These are phyloP conservation scores for Xylaria sp. DNA, from an alignment of 2,329 filamentous ascomycete genomes.

Conservation along the genomic window DNA sequence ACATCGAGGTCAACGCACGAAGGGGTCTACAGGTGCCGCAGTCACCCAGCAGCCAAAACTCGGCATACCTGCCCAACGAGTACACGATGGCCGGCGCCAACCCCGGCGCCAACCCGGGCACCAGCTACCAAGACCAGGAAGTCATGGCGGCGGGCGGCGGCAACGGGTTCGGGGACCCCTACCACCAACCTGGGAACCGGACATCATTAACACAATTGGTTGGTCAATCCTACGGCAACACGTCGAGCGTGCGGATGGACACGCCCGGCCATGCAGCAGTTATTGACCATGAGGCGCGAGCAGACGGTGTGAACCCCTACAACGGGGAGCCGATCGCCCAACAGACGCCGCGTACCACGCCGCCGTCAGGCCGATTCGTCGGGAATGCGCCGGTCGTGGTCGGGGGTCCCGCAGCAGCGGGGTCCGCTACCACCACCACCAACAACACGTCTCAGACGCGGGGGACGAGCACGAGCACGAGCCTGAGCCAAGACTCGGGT, in stretches of 20 bases:
- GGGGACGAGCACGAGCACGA: conserved; percentile 23
- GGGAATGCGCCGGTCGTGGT: conserved; percentile 27
- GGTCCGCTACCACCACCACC: too few species aligned
- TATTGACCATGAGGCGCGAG: conserved; percentile 52
- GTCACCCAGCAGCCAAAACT: conserved; percentile 82
- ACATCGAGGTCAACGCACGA: conserved; percentile 78
- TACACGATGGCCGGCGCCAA: conserved; percentile 26
- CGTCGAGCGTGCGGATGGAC: conserved; percentile 49
- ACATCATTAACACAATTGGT: conserved; percentile 30
- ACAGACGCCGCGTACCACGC: too few species aligned
- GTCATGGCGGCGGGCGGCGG: conserved; percentile 61
- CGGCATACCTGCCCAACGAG: conserved; percentile 50
- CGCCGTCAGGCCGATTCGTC: conserved; percentile 20
- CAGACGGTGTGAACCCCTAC: conserved; percentile 62
- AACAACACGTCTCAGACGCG: conserved; percentile 18
- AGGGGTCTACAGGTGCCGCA: conserved; percentile 79
- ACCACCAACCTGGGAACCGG: conserved; percentile 27
- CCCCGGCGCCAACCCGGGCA: conserved; percentile 20
- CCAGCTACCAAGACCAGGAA: conserved; percentile 61
- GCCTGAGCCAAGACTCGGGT: conserved; percentile 27
- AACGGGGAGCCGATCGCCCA: conserved; percentile 47
- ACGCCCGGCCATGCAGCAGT: conserved; percentile 54
- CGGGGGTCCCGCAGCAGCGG: conserved; percentile 24
- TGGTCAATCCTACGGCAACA: conserved; percentile 48
- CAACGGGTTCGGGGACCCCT: conserved; percentile 43